A percentile compares a stretch with the other conserved stretches of the same genome.
Evolutionary conservation across 2,329 filamentous ascomycete genomes (phyloP).

Genomic region (Penicillium sp.): DNA sequence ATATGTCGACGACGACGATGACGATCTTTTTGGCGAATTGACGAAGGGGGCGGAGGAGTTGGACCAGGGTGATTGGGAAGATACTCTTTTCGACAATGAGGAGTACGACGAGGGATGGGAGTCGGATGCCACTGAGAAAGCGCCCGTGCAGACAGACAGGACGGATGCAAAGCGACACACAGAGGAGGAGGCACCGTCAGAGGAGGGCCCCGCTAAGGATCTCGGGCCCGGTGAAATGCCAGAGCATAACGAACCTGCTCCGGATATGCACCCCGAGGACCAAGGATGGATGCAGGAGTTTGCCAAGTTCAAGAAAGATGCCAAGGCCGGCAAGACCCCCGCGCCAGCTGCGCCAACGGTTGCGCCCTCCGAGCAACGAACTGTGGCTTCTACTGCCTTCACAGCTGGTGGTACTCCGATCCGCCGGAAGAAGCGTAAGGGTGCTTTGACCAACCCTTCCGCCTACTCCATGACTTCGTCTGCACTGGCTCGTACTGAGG

Average conservation of each 20-base stretch:
- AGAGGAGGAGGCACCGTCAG: conserved; percentile 47
- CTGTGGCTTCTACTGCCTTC: conserved; percentile 48
- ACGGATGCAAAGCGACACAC: conserved; percentile 17
- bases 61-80: conserved; percentile 78
- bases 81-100: conserved; percentile 50
- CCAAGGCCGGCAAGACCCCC: conserved; percentile 48
- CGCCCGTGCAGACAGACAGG: conserved; percentile 47
- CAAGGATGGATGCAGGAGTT: conserved; percentile 92
- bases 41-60: conserved; percentile 69
- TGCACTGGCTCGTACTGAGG: conserved; percentile 82
- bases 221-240: conserved; percentile 36
- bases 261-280: conserved; percentile 60
- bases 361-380: conserved; percentile 44
- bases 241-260: conserved; percentile 40
- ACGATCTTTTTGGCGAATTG: conserved; percentile 79
- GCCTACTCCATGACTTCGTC: conserved; percentile 92
- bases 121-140: conserved; percentile 87
- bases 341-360: conserved; percentile 37
- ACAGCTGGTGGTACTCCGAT: conserved; percentile 65
- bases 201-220: conserved; percentile 33
- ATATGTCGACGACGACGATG: conserved; percentile 80
- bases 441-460: conserved; percentile 83
- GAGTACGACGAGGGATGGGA: conserved; percentile 87
- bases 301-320: conserved; percentile 87
- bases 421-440: conserved; percentile 90